Conservation (phyloP, 2,329 filamentous ascomycete genomes). For the Torrubiella hemipterigena region DNA sequence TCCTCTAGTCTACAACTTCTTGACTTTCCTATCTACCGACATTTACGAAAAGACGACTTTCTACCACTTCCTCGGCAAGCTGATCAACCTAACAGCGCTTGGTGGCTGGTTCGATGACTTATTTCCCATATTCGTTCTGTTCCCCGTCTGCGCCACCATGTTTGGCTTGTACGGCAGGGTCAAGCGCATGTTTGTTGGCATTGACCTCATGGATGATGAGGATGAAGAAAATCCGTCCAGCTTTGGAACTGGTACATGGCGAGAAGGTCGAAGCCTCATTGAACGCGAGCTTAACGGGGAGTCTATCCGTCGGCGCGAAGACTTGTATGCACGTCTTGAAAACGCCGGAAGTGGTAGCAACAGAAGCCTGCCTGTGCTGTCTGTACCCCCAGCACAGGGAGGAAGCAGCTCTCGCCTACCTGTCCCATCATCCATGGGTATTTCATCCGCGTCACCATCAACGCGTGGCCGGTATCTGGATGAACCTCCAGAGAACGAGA, state of each 20-base stretch:
- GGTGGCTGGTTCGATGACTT: constrained; percentile 77
- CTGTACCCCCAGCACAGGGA: constrained; percentile 29
- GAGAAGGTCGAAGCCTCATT: constrained; percentile 83
- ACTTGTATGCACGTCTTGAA: constrained; percentile 23
- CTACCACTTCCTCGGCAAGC: constrained; percentile 71
- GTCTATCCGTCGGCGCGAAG: constrained; percentile 37
- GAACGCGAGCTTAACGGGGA: constrained; percentile 68
- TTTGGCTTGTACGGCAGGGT: constrained; percentile 85
- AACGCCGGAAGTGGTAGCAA: constrained; percentile 13
- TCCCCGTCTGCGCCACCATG: constrained; percentile 74
- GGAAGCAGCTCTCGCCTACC: constrained; percentile 23
- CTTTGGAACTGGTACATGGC: constrained; percentile 75
- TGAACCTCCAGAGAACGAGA: constrained; percentile 57
- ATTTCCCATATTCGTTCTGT: constrained; percentile 77
- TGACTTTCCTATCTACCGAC: constrained; percentile 68
- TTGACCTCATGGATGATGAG: constrained; percentile 62
- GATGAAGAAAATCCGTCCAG: constrained; percentile 53
- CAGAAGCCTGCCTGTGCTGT: constrained; percentile 33
- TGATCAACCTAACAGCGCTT: constrained; percentile 73
- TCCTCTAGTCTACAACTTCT: constrained; percentile 89
- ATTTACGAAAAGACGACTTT: constrained; percentile 74
- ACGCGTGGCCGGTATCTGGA: constrained; percentile 21
- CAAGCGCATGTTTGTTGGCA: constrained; percentile 67
- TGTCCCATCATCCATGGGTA: constrained; percentile 24
- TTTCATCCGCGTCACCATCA: constrained; percentile 14